These are phyloP conservation scores for Tulasnella sp. DNA, from an alignment of 768 basidiomycete genomes.

Conservation along the genomic window DNA sequence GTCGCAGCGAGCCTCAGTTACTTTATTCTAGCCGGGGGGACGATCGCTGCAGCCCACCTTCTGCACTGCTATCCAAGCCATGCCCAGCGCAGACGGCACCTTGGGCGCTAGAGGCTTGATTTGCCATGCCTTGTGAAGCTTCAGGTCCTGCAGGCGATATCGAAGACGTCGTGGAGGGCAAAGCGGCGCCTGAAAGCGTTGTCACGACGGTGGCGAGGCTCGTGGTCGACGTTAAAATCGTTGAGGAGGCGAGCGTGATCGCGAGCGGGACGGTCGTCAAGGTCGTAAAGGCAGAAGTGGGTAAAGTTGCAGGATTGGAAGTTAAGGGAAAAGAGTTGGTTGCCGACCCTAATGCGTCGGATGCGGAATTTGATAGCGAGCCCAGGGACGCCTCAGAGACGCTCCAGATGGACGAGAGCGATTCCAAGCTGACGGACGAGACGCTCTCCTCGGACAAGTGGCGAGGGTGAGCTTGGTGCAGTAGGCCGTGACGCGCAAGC, in stretches of 20 bases:
- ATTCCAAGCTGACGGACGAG: neutral
- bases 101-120: constrained; percentile 11
- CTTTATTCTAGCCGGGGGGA: neutral
- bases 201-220: constrained; percentile 14
- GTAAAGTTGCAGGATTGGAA: neutral
- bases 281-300: constrained; percentile 9
- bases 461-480: neutral
- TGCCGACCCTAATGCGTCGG: neutral
- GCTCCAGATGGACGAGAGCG: constrained; percentile 18
- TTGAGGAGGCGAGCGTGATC: constrained; percentile 13
- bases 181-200: neutral
- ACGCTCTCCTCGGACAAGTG: constrained; percentile 6
- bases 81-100: constrained; percentile 56
- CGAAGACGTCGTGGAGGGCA: neutral
- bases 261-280: constrained; percentile 24
- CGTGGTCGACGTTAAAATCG: constrained; percentile 24
- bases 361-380: constrained; percentile 18
- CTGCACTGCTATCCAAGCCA: constrained; percentile 59
- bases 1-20: neutral
- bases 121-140: neutral
- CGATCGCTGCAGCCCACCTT: constrained; percentile 36
- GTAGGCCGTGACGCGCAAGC: neutral
- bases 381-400: neutral
- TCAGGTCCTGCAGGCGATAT: neutral
- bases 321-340: constrained; percentile 13